A percentile compares a stretch with the other conserved stretches of the same genome.
These are phyloP conservation scores for Madurella fahalii DNA, from an alignment of 2,329 filamentous ascomycete species.

Conservation along the genomic window DNA sequence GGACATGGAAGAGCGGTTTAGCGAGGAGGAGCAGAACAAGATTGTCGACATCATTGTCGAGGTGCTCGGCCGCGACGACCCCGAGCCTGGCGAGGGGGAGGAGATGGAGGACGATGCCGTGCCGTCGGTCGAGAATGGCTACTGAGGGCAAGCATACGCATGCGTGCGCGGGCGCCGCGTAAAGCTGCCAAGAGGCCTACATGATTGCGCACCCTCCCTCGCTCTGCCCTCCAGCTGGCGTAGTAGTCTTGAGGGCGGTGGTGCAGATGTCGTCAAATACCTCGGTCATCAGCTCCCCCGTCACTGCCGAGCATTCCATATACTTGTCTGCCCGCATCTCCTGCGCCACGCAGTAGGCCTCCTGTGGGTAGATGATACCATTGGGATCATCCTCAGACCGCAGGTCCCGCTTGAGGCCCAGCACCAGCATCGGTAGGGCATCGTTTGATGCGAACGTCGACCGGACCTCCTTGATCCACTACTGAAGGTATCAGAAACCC, in stretches of 20 bases:
- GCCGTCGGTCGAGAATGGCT: constrained; percentile 35
- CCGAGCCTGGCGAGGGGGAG: constrained; percentile 31
- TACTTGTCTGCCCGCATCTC: constrained; percentile 59
- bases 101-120: constrained; percentile 29
- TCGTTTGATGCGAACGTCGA: constrained; percentile 45
- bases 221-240: constrained; percentile 47
- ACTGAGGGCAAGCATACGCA: constrained; percentile 7
- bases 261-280: constrained; percentile 59
- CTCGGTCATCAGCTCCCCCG: constrained; percentile 54
- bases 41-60: constrained; percentile 55
- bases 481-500: constrained; percentile 8
- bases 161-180: neutral
- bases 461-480: constrained; percentile 58
- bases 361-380: constrained; percentile 58
- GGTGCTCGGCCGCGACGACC: constrained; percentile 52
- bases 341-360: constrained; percentile 54
- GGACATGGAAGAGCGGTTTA: constrained; percentile 59
- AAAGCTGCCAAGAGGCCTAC: constrained; percentile 32
- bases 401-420: constrained; percentile 59
- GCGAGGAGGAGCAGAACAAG: constrained; percentile 53
- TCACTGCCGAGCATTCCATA: constrained; percentile 59
- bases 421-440: constrained; percentile 50
- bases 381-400: constrained; percentile 56
- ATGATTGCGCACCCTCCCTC: constrained; percentile 51
- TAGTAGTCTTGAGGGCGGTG: constrained; percentile 49